phyloP scores from a whole-genome alignment of 202 grass and related monocot genomes.

The Carex sylvatica region DNA sequence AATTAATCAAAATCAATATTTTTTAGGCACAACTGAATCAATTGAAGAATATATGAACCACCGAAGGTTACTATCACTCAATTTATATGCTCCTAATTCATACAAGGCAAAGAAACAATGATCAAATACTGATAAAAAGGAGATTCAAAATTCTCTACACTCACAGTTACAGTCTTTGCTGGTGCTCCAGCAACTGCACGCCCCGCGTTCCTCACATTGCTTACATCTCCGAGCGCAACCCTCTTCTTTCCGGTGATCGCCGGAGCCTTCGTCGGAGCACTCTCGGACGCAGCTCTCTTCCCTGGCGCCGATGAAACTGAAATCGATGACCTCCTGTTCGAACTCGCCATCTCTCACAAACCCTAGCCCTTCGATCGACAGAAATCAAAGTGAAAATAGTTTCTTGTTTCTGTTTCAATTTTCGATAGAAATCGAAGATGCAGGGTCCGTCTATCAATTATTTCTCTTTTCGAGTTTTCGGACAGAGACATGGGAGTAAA shows the following conservation, averaged over 20 bases:
- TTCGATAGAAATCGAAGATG: background rate
- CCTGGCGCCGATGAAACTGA: constrained; percentile 15
- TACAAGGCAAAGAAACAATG: background rate
- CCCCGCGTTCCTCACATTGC: constrained; percentile 39
- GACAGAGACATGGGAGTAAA: background rate
- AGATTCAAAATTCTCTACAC: background rate
- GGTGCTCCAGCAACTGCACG: constrained; percentile 13
- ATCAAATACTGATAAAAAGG: background rate
- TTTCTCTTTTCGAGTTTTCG: constrained; percentile 11
- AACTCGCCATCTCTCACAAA: constrained; percentile 23
- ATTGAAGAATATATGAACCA: constrained; percentile 10
- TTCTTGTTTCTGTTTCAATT: constrained; percentile 21
- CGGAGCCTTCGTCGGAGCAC: constrained; percentile 35
- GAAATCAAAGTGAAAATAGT: constrained; percentile 8
- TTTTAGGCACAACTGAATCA: background rate
- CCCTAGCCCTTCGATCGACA: constrained; percentile 13
- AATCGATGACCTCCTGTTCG: constrained; percentile 22
- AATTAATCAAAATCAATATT: background rate
- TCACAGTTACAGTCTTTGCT: constrained; percentile 33
- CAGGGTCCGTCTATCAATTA: background rate
- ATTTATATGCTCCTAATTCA: background rate
- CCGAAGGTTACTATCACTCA: background rate
- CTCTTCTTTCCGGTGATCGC: constrained; percentile 63
- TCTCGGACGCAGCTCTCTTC: constrained; percentile 39
- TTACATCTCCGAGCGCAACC: constrained; percentile 78